These are phyloP conservation scores for Aspergillus affinis DNA, from an alignment of 495 filamentous ascomycete species.

Conservation along the genomic window DNA sequence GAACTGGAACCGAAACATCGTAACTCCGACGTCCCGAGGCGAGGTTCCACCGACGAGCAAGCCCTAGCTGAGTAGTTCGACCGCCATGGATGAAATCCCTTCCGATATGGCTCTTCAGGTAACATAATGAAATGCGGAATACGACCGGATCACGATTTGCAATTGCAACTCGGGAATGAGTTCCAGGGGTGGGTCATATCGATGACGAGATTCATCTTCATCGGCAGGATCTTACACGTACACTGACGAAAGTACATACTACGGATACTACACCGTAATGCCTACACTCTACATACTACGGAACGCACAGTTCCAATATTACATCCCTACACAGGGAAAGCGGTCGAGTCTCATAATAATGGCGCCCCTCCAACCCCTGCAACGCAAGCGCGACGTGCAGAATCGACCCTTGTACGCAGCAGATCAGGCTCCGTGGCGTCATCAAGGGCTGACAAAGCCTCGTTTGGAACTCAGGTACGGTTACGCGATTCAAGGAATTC, in stretches of 20 bases:
- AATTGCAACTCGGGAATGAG: not conserved
- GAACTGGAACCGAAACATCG: not conserved
- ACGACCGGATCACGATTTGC: not conserved
- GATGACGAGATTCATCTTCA: not conserved
- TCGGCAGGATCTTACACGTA: not conserved
- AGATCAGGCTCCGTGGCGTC: not conserved
- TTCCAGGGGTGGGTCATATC: not conserved
- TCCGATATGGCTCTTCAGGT: not conserved
- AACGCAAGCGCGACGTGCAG: not conserved
- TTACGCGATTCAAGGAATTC: not conserved
- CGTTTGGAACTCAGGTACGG: not conserved
- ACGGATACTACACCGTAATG: too few relatives aligned
- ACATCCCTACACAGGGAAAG: not conserved
- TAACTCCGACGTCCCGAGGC: not conserved
- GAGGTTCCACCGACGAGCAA: not conserved
- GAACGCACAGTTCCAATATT: too few relatives aligned
- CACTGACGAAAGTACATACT: not conserved
- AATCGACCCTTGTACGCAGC: not conserved
- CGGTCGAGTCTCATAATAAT: too few relatives aligned
- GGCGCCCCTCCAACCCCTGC: not conserved
- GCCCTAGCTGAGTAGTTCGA: too few relatives aligned
- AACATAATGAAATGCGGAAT: not conserved
- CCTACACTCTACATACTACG: too few relatives aligned
- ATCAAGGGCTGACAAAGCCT: not conserved
- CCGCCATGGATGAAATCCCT: not conserved